Base-by-base conservation (phyloP, 2,329 filamentous ascomycete species). In the Ceratocystis cubensis region DNA sequence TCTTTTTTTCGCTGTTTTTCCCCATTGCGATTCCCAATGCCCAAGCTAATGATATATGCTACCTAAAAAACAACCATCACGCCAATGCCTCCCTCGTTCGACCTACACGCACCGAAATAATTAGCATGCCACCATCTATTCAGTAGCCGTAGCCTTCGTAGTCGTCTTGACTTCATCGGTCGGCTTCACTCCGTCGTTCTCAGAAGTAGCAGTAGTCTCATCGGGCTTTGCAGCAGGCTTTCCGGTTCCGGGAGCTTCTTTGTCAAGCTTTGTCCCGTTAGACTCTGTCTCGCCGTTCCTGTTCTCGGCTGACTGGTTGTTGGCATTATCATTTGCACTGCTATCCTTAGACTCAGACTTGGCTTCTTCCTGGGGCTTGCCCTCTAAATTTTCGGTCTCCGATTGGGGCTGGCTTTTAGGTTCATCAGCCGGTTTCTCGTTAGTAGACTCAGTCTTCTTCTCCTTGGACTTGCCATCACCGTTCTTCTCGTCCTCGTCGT, bases 401-500 rank as follows among this genome's bases (percentile, higher is more conserved):
- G 25, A 63, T 20, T 67, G 57, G 25, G 65, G 20, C 44, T 70
- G 25, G 66, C 69, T 30, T 30, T 59, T 59, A 3, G 45, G 30
- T 62, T 69, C 44, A n/a, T 66, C 61, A 17, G 53, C 20, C 5
- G n/a, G 15, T 6, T 50, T 50, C 25, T 33, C 69, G n/a, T 63
- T 56, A 61, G 68, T 63, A 13, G 61, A 63, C 6, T 66, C 66
- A 8, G 45, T 25, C 20, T 65, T 33, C 6, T 37, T 33, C 37
- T 63, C 62, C 17, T 65, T 46, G 20, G 65, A 22, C 44, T 70
- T 30, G 67, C 69, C 53, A 17, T 59, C 46, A 3, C 48, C 48
- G 59, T 69, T 53, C 5, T 66, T 50, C 53, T 65, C 25, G 8
- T 2, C 17, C 30, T 44, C 44, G 20, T 30, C n/a, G 8, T 64